Conservation (phyloP, 345 rosid genomes). For the Punica granatum region DNA sequence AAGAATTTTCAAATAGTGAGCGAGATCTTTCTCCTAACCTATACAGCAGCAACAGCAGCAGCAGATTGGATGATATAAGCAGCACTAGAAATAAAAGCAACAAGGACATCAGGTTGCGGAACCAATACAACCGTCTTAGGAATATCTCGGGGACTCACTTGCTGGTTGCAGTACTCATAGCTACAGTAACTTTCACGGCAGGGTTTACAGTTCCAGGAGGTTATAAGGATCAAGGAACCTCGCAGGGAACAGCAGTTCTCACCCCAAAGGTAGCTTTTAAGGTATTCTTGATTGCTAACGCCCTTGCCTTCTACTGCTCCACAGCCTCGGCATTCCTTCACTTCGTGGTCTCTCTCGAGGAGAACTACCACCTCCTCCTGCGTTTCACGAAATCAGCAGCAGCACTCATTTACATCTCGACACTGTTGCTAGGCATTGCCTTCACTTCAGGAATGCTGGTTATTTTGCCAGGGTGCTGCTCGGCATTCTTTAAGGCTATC, state of each 20-base stretch:
- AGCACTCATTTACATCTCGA: constrained; percentile 3
- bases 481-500: background rate
- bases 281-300: constrained; percentile 3
- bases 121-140: constrained; percentile 5
- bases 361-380: constrained; percentile 11
- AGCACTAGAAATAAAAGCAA: background rate
- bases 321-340: constrained; percentile 7
- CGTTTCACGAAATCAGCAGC: constrained; percentile 9
- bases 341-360: constrained; percentile 4
- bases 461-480: constrained; percentile 4
- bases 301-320: constrained; percentile 12
- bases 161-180: constrained; percentile 9
- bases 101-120: background rate
- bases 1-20: background rate
- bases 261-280: background rate
- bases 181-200: constrained; percentile 7
- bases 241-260: constrained; percentile 1
- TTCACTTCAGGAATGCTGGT: constrained; percentile 4
- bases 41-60: background rate
- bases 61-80: background rate
- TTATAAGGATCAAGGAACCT: background rate
- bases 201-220: constrained; percentile 8
- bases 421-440: constrained; percentile 1
- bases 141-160: constrained; percentile 4
- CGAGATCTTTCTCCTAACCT: background rate